phyloP scores from a whole-genome alignment of 345 rosid species.

The Passiflora organensis region DNA sequence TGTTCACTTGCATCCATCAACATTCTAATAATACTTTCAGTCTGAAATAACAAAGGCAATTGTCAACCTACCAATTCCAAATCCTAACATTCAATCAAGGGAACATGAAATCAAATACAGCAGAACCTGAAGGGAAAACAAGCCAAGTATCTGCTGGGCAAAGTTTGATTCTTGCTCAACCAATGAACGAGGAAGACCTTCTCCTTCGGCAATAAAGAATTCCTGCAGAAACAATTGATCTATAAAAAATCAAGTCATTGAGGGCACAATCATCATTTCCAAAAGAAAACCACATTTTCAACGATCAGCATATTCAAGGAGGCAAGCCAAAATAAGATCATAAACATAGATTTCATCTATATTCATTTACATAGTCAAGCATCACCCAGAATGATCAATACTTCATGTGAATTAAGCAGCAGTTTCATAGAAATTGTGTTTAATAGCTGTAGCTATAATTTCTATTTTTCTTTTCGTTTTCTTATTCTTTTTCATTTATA shows the following conservation, averaged over 20 bases:
- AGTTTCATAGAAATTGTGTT: too few species aligned
- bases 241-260: constrained; percentile 7
- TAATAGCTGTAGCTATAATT: too few species aligned
- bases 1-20: constrained; percentile 80
- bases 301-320: too few species aligned
- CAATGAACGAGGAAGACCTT: constrained; percentile 84
- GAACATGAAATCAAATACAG: not conserved
- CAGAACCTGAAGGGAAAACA: constrained; percentile 72
- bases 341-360: too few species aligned
- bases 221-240: constrained; percentile 43
- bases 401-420: too few species aligned
- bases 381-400: too few species aligned
- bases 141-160: constrained; percentile 59
- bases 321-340: too few species aligned
- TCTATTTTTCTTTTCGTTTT: too few species aligned
- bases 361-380: too few species aligned
- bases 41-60: constrained; percentile 39
- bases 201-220: constrained; percentile 89
- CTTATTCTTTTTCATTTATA: too few species aligned
- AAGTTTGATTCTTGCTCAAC: constrained; percentile 80
- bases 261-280: too few species aligned
- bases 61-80: constrained; percentile 9
- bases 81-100: not conserved
- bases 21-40: constrained; percentile 68
- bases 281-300: too few species aligned